phyloP scores from a whole-genome alignment of 2,329 filamentous ascomycete species.

The Aspergillus sp. region DNA sequence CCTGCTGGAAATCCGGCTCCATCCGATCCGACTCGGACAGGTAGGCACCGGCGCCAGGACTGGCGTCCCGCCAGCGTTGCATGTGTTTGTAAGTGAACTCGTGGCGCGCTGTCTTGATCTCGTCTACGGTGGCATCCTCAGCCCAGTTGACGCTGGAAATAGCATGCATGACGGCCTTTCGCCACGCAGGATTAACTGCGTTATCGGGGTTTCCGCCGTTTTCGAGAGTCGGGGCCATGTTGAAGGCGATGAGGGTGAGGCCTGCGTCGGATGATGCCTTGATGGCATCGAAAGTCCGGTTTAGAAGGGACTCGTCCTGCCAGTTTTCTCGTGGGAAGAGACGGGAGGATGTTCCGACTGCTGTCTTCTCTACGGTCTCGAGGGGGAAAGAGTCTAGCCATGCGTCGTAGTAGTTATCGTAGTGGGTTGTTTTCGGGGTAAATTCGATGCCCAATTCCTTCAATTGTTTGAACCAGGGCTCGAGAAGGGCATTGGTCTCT shows the following conservation, averaged over 20 bases:
- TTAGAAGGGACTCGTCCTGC: slow-evolving; percentile 24
- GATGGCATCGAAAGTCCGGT: slow-evolving; percentile 29
- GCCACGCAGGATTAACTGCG: slow-evolving; percentile 43
- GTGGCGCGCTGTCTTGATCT: slow-evolving; percentile 30
- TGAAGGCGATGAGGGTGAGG: slow-evolving; percentile 1
- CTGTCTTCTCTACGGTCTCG: slow-evolving; percentile 20
- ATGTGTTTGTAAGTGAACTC: not conserved
- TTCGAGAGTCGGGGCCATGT: not conserved
- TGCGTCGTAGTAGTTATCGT: slow-evolving; percentile 28
- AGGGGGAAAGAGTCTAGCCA: slow-evolving; percentile 30
- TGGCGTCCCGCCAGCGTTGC: slow-evolving; percentile 6
- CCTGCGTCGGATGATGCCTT: slow-evolving; percentile 2
- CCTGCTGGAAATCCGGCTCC: slow-evolving; percentile 5
- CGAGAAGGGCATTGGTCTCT: slow-evolving; percentile 25
- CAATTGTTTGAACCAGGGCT: slow-evolving; percentile 29
- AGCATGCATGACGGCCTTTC: slow-evolving; percentile 43
- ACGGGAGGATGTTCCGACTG: slow-evolving; percentile 29
- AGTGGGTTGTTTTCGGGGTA: slow-evolving; percentile 26
- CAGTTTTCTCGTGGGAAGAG: slow-evolving; percentile 39
- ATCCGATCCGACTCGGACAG: slow-evolving; percentile 3
- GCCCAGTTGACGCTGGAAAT: slow-evolving; percentile 13
- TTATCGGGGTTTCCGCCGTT: slow-evolving; percentile 23
- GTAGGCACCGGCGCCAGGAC: slow-evolving; percentile 26
- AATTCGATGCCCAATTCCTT: slow-evolving; percentile 23
- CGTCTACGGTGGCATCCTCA: slow-evolving; percentile 36